phyloP scores from a whole-genome alignment of 768 basidiomycete species.

The Tricholoma sp. region DNA sequence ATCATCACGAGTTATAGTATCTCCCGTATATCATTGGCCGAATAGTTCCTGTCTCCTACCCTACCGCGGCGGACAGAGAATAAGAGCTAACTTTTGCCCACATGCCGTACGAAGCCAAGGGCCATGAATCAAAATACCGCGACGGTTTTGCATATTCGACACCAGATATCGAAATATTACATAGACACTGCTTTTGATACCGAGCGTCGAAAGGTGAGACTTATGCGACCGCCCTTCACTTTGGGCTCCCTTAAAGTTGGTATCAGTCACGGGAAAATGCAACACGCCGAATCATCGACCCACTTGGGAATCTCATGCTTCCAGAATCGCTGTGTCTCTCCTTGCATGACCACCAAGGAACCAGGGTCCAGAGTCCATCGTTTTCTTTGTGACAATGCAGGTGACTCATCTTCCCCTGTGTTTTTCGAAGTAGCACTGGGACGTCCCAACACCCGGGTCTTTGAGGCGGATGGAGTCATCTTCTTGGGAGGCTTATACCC shows the following conservation, averaged over 20 bases:
- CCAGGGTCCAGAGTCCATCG: conserved; percentile 21
- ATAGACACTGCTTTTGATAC: not conserved
- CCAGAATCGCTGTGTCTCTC: conserved; percentile 26
- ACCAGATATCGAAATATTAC: too few relatives aligned
- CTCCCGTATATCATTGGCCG: too few relatives aligned
- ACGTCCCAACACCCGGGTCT: not conserved
- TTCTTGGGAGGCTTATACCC: conserved; percentile 1
- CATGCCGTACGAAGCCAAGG: too few relatives aligned
- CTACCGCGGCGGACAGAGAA: too few relatives aligned
- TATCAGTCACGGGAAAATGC: not conserved
- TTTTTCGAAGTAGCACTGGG: not conserved
- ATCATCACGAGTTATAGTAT: too few relatives aligned
- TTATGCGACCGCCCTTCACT: conserved; percentile 25
- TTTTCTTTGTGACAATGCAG: conserved; percentile 8
- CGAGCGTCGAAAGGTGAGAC: conserved; percentile 25
- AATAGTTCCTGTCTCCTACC: too few relatives aligned
- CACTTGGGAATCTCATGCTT: conserved; percentile 30
- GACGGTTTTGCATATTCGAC: too few relatives aligned
- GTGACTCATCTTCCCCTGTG: not conserved
- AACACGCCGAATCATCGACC: not conserved
- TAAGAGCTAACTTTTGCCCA: too few relatives aligned
- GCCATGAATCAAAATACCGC: too few relatives aligned
- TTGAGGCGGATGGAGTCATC: conserved; percentile 1
- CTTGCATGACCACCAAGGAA: conserved; percentile 29
- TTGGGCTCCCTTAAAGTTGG: conserved; percentile 19